Evolutionary conservation across 495 filamentous ascomycete species (phyloP), one percentile per base, ranked within the genome.

Genomic region (Aspergillus hancockii): DNA sequence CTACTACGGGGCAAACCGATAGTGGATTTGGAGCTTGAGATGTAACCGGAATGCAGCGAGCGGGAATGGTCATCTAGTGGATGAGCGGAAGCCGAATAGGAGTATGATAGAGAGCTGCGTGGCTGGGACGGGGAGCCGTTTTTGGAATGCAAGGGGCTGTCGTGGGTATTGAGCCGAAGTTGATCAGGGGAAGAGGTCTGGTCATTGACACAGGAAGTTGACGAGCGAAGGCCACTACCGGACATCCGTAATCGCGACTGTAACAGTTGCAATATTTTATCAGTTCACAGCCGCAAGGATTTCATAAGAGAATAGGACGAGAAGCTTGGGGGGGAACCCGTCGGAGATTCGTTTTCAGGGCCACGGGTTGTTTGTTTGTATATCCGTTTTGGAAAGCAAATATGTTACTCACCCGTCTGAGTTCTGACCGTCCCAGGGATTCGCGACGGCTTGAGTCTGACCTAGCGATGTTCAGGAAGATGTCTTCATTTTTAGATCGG

Each of bases 401-500:
- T n/a, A 41, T 18, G 38, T 34, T 21, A 80, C 80, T 77, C 64
- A 84, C 81, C 63, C 81, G 65, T 69, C 81, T 73, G 55, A 80
- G 72, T 58, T 79, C 78, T 28, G 78, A 75, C 14, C 77, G 73
- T 21, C 72, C 75, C n/a, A 74, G 61, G 31, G 72, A 75, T 49
- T 82, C 75, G 55, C 75, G 76, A 58, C 74, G 73, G 28, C 65
- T 69, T 14, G 76, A 80, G 60, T 85, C 83, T 2, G 79, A 71
- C 56, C 79, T 79, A 13, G 86, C 86, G 57, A 89, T 82, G 58
- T 85, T 82, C 53, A 89, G 66, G 65, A 89, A 89, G 22, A 88
- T 67, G 71, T 89, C 86, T 53, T 86, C 85, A 55, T 75, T 78
- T 52, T 71, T 72, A 9, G 70, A 69, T 23, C 71, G 68, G 36